phyloP scores from a whole-genome alignment of 495 filamentous ascomycete species.

The Hypoxylon lienhwacheense region DNA sequence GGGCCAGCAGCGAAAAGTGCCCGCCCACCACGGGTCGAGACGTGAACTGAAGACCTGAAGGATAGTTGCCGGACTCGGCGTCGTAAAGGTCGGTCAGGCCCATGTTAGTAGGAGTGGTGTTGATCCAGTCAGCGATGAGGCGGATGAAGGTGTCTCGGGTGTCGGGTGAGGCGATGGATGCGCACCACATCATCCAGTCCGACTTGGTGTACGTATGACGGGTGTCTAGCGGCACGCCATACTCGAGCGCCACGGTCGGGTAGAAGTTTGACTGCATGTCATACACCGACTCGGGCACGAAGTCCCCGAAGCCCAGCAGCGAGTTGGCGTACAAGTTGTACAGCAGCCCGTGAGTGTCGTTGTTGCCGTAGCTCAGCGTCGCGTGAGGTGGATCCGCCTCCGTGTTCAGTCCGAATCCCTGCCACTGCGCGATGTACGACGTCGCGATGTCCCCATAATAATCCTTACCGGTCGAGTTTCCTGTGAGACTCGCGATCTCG shows the following conservation, averaged over 20 bases:
- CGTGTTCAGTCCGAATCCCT: constrained; percentile 68
- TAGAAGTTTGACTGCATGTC: constrained; percentile 81
- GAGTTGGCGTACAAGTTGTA: constrained; percentile 88
- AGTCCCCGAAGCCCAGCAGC: constrained; percentile 65
- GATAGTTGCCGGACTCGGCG: constrained; percentile 61
- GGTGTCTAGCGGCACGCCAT: constrained; percentile 82
- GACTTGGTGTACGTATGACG: constrained; percentile 82
- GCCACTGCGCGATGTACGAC: constrained; percentile 76
- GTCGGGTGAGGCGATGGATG: constrained; percentile 64
- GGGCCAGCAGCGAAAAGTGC: constrained; percentile 76
- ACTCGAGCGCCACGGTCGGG: constrained; percentile 67
- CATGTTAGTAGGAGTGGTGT: constrained; percentile 68
- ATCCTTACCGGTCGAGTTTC: constrained; percentile 59
- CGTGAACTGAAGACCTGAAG: constrained; percentile 65
- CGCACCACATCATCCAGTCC: constrained; percentile 88
- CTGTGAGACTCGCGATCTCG: constrained; percentile 66
- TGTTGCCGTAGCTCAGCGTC: constrained; percentile 62
- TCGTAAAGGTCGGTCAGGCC: constrained; percentile 83
- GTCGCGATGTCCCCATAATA: constrained; percentile 69
- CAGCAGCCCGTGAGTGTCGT: constrained; percentile 62
- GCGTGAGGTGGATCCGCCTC: constrained; percentile 68
- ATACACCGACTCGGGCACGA: constrained; percentile 74
- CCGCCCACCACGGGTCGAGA: constrained; percentile 82
- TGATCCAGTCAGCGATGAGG: constrained; percentile 74
- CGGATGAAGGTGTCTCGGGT: constrained; percentile 67